Conservation (phyloP, 2,329 filamentous ascomycete genomes). For the Trichoderma gracile region DNA sequence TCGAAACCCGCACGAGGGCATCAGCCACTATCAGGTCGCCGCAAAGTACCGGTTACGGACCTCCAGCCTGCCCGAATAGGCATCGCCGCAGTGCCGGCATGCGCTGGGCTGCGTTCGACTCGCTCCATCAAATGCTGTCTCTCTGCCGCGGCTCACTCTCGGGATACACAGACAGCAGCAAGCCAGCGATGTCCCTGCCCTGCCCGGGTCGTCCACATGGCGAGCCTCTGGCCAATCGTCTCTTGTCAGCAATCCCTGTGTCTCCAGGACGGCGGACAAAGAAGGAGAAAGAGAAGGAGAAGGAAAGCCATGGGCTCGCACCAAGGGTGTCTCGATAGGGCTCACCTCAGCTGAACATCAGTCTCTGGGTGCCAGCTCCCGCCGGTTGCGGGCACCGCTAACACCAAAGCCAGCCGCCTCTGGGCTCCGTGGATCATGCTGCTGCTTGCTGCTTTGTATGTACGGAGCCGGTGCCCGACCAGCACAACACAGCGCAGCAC, state of each 20-base stretch:
- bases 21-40: not conserved
- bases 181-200: not conserved
- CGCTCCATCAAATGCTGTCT: not conserved
- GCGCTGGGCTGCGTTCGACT: too few relatives aligned
- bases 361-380: slow-evolving; percentile 23
- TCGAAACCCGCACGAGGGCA: slow-evolving; percentile 4
- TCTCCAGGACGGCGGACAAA: not conserved
- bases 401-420: slow-evolving; percentile 19
- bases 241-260: slow-evolving; percentile 28
- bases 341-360: slow-evolving; percentile 43
- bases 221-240: slow-evolving; percentile 33
- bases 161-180: not conserved
- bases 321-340: slow-evolving; percentile 33
- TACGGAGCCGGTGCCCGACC: too few relatives aligned
- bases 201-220: slow-evolving; percentile 21
- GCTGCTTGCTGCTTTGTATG: too few relatives aligned
- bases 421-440: slow-evolving; percentile 22
- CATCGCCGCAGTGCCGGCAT: not conserved
- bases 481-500: too few relatives aligned
- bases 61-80: slow-evolving; percentile 17
- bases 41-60: not conserved
- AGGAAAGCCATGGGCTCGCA: slow-evolving; percentile 1
- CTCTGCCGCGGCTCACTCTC: not conserved
- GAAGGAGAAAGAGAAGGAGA: not conserved
- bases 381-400: slow-evolving; percentile 26